Conservation (phyloP, 805 yeast genomes). For the Debaryomyces tyrocola region DNA sequence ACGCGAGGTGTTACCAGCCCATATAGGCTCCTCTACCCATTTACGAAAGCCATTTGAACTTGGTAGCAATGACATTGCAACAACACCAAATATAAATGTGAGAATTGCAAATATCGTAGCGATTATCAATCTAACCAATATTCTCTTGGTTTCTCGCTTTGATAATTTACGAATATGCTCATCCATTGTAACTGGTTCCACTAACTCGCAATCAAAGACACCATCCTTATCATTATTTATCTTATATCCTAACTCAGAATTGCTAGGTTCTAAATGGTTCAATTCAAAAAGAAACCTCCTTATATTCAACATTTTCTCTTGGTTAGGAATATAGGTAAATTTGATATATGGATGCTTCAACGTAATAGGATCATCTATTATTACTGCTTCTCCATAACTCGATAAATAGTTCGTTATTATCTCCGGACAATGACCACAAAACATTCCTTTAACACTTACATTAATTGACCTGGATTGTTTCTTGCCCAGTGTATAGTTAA, state of each 20-base stretch:
- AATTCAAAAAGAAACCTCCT: constrained; percentile 55
- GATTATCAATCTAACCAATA: constrained; percentile 47
- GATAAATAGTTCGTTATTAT: constrained; percentile 48
- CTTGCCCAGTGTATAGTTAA: constrained; percentile 48
- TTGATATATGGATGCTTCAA: constrained; percentile 56
- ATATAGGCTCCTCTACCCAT: constrained; percentile 62
- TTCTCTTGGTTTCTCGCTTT: constrained; percentile 44
- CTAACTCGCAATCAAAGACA: constrained; percentile 50
- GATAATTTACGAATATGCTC: constrained; percentile 58
- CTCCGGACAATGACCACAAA: constrained; percentile 68
- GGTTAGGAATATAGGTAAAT: constrained; percentile 62
- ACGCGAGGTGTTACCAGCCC: constrained; percentile 62
- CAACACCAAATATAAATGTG: constrained; percentile 65
- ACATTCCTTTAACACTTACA: constrained; percentile 63
- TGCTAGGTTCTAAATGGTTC: constrained; percentile 39
- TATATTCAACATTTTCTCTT: constrained; percentile 47
- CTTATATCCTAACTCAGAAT: constrained; percentile 15
- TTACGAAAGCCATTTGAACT: constrained; percentile 37
- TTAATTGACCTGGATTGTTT: constrained; percentile 55
- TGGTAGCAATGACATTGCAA: constrained; percentile 64
- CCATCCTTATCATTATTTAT: constrained; percentile 19
- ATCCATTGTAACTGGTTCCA: constrained; percentile 58
- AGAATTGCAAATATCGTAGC: constrained; percentile 61
- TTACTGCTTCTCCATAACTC: constrained; percentile 56
- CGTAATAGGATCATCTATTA: constrained; percentile 56